A percentile compares a stretch with the other conserved stretches of the same genome.
Conservation (phyloP, 140 eudicot genomes). For the Cichorium intybus region DNA sequence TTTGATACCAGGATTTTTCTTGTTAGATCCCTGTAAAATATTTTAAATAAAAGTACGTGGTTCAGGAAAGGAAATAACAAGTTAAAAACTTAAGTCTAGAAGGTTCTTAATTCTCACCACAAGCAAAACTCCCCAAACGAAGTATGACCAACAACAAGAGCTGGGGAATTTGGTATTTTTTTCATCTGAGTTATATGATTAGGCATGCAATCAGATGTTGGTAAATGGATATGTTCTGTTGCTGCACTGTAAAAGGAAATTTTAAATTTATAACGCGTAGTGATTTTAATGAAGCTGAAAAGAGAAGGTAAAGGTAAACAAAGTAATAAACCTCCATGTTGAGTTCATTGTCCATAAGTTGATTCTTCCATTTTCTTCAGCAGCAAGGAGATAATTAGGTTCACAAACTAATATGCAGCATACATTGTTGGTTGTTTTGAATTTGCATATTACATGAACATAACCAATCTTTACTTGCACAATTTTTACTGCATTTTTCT, state of each 20-base stretch:
- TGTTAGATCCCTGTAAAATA: constrained; percentile 59
- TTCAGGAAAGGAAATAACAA: constrained; percentile 14
- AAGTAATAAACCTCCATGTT: constrained; percentile 66
- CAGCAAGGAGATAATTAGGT: constrained; percentile 67
- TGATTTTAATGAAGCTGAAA: too few relatives aligned
- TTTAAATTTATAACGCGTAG: too few relatives aligned
- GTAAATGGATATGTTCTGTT: constrained; percentile 54
- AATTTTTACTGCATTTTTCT: constrained; percentile 76
- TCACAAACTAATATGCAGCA: constrained; percentile 77
- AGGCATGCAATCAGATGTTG: constrained; percentile 54
- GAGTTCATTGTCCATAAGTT: constrained; percentile 92
- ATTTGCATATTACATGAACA: constrained; percentile 50
- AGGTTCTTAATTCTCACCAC: constrained; percentile 51
- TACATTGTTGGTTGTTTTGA: constrained; percentile 45
- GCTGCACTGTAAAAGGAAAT: constrained; percentile 45
- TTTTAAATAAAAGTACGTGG: constrained; percentile 1
- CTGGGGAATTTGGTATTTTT: constrained; percentile 58
- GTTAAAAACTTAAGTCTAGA: neutral
- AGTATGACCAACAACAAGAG: constrained; percentile 71
- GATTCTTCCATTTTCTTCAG: constrained; percentile 76
- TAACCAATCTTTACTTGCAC: constrained; percentile 73
- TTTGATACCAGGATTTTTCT: constrained; percentile 55
- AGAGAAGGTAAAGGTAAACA: constrained; percentile 10
- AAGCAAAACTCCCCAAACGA: constrained; percentile 73
- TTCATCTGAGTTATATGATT: constrained; percentile 58